phyloP scores from a whole-genome alignment of 192 early-diverging fungal species.

The Coemansia sp. region DNA sequence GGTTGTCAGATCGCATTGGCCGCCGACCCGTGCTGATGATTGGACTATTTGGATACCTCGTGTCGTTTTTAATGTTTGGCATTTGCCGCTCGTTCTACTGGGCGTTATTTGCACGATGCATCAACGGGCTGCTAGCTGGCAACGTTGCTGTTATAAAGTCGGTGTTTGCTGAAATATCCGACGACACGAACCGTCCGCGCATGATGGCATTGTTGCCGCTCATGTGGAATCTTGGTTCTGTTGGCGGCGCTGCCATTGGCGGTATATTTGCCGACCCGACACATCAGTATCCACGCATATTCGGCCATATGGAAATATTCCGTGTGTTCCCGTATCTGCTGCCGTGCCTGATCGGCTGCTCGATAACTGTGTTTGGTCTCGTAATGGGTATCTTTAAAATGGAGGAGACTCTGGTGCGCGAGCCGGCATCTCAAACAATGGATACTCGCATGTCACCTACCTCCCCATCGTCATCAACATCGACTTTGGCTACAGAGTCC shows the following conservation, averaged over 20 bases:
- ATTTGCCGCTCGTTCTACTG: constrained; percentile 55
- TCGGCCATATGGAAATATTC: constrained; percentile 61
- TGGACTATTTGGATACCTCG: constrained; percentile 73
- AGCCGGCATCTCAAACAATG: neutral
- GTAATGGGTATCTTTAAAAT: constrained; percentile 61
- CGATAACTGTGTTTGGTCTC: constrained; percentile 63
- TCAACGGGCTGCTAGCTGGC: constrained; percentile 72
- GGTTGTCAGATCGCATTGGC: constrained; percentile 75
- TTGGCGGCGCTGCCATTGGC: constrained; percentile 71
- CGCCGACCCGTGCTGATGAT: constrained; percentile 75
- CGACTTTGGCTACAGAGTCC: neutral
- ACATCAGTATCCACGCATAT: constrained; percentile 59
- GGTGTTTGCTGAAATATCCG: constrained; percentile 82
- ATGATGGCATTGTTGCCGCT: constrained; percentile 78
- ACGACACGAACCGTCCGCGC: constrained; percentile 70
- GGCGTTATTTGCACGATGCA: constrained; percentile 61
- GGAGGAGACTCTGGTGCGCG: constrained; percentile 57
- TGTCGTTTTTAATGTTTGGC: constrained; percentile 73
- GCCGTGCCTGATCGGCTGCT: constrained; percentile 70
- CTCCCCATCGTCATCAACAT: neutral
- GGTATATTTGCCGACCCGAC: constrained; percentile 78
- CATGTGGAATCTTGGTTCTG: constrained; percentile 63
- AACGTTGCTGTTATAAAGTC: constrained; percentile 80
- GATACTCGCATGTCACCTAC: neutral
- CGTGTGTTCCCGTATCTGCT: constrained; percentile 75